Conservation (phyloP, 177 flowering plant genomes). For the Vitis hybrid region DNA sequence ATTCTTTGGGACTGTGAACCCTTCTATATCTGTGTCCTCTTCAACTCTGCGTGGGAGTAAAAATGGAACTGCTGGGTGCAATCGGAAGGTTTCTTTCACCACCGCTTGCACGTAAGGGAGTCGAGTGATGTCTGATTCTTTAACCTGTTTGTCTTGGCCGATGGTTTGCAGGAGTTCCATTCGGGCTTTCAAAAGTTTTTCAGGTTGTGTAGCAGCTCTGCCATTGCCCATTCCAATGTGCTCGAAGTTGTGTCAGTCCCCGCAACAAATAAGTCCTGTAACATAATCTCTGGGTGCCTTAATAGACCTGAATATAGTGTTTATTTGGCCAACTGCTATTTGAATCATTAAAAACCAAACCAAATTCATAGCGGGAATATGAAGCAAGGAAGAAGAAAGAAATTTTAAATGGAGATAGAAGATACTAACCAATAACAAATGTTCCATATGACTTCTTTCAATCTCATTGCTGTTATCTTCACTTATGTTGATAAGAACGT, state of each 20-base stretch:
- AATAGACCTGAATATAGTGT: background rate
- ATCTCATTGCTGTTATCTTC: constrained; percentile 4
- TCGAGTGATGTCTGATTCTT: constrained; percentile 17
- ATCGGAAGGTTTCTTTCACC: constrained; percentile 26
- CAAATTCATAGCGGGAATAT: no score
- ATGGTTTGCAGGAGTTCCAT: constrained; percentile 20
- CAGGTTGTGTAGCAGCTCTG: constrained; percentile 23
- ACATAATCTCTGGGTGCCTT: no score
- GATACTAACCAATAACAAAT: no score
- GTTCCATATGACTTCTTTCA: no score
- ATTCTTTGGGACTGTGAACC: constrained; percentile 24
- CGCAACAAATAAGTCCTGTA: constrained; percentile 23
- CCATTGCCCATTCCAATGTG: constrained; percentile 38
- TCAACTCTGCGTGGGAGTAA: constrained; percentile 20
- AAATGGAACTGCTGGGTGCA: constrained; percentile 23
- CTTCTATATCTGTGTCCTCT: constrained; percentile 9
- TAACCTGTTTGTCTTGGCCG: constrained; percentile 12
- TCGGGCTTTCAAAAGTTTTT: constrained; percentile 7
- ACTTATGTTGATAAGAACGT: constrained; percentile 21
- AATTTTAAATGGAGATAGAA: no score
- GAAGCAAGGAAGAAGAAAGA: no score
- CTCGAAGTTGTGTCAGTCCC: constrained; percentile 26
- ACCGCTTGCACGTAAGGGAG: constrained; percentile 30
- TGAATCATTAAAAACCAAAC: background rate
- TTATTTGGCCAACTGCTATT: background rate